Evolutionary conservation across 106 monocot genomes (phyloP), one percentile per base, ranked within the genome.

Genomic region (Cymbidium sinense): DNA sequence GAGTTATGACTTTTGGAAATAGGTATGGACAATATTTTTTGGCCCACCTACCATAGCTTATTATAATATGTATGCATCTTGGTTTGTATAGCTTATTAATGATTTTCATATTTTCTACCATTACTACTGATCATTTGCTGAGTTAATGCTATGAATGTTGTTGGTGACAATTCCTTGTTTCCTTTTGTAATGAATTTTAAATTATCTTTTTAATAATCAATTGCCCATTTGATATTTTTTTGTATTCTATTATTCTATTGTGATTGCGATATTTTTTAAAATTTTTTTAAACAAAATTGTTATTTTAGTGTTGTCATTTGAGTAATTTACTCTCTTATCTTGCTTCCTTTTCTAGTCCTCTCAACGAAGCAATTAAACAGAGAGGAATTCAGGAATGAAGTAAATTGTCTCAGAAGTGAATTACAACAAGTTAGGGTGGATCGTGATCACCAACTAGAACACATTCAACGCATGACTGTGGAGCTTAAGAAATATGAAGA

Each of bases 381-480:
- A 52, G 98, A 99, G 77, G 89, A 89, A 9, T 67, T 91, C 36
- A 91, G 36, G 43, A 88, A 79, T 36, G 91, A 82, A 79, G 54
- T 91, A 12, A 82, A 76, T 36, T 83, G 69, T 34, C 84, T 99
- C 65, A 88, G 89, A 78, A 50, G 43, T 75, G 94, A 99, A 75
- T 30, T 94, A 81, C 84, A 89, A n/a, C 86, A 86, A 81, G 84
- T 90, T 27, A 92, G 86, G 80, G 88, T 84, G 55, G 98, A 94
- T 50, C 88, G 92, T 83, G 92, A 99, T 77, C 52, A 81, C 7
- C 82, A 87, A 51, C 70, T 88, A 20, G 61, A 79, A 34, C 73
- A 87, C 33, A 79, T 92, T 10, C 84, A 92, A 34, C 81, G 74
- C 64, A 87, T 91, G 82, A 80, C 10, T 51, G 75, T 64, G 73